These are phyloP conservation scores for Penicillium capsulatum DNA, from an alignment of 2,329 filamentous ascomycete species.

Conservation along the genomic window DNA sequence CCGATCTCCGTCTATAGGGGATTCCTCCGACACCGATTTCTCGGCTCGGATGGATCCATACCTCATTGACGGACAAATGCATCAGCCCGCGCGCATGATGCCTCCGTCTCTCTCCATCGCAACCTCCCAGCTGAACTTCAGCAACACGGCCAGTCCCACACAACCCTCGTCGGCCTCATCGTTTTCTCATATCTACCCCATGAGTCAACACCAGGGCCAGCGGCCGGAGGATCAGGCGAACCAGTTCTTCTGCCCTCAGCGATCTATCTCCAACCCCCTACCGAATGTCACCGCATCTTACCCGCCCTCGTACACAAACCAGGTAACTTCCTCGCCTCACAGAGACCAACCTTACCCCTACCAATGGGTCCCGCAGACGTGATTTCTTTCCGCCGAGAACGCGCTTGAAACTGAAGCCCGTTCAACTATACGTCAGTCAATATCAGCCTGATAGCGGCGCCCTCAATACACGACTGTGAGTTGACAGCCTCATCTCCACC, in stretches of 20 bases:
- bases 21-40: slow-evolving; percentile 27
- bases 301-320: slow-evolving; percentile 6
- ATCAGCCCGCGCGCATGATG: slow-evolving; percentile 9
- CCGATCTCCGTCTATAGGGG: slow-evolving; percentile 27
- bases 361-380: slow-evolving; percentile 14
- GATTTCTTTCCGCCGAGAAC: not conserved
- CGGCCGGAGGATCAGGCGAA: not conserved
- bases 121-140: slow-evolving; percentile 22
- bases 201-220: not conserved
- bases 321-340: slow-evolving; percentile 3
- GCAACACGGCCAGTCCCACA: slow-evolving; percentile 11
- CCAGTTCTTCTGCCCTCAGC: slow-evolving; percentile 14
- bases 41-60: slow-evolving; percentile 25
- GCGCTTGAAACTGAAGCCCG: not conserved
- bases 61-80: slow-evolving; percentile 13
- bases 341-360: slow-evolving; percentile 13
- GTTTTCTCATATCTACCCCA: slow-evolving; percentile 21
- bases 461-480: too few species aligned
- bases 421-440: too few species aligned
- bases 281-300: slow-evolving; percentile 8
- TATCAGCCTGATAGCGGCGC: too few species aligned
- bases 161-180: slow-evolving; percentile 17
- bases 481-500: too few species aligned
- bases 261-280: slow-evolving; percentile 21
- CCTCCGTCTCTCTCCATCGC: slow-evolving; percentile 10